Conservation (phyloP, 73 alveolate genomes). For the Loxodes magnus region DNA sequence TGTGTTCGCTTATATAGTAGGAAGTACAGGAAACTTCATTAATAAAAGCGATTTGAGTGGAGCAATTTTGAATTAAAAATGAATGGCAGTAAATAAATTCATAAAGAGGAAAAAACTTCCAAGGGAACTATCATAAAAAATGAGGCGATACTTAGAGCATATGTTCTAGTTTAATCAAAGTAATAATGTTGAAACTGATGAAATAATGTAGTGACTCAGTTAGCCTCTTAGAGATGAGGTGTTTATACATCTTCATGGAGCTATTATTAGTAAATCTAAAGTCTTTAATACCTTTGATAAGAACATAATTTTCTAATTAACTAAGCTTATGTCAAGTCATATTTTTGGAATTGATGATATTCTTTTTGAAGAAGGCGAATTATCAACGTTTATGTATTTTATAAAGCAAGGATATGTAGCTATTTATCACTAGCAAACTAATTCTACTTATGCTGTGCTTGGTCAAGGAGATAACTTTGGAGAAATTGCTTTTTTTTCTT, state of each 20-base stretch:
- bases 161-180: constrained; percentile 20
- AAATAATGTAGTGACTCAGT: constrained; percentile 19
- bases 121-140: constrained; percentile 12
- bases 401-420: constrained; percentile 33
- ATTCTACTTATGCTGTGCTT: constrained; percentile 19
- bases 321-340: constrained; percentile 11
- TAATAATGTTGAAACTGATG: constrained; percentile 30
- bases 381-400: constrained; percentile 23
- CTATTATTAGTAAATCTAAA: neutral
- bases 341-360: constrained; percentile 31
- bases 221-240: constrained; percentile 35
- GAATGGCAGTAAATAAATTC: constrained; percentile 25
- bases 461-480: constrained; percentile 37
- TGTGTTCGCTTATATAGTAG: constrained; percentile 41
- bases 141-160: constrained; percentile 22
- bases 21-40: constrained; percentile 32
- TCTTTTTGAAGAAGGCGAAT: constrained; percentile 31
- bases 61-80: constrained; percentile 17
- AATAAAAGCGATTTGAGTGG: constrained; percentile 12
- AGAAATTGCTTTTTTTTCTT: constrained; percentile 43
- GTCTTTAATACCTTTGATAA: constrained; percentile 9
- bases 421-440: constrained; percentile 22
- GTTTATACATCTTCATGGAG: constrained; percentile 38
- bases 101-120: constrained; percentile 28
- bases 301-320: constrained; percentile 4